phyloP scores from a whole-genome alignment of 139 green algal genomes.

The Pycnococcus provasolii region DNA sequence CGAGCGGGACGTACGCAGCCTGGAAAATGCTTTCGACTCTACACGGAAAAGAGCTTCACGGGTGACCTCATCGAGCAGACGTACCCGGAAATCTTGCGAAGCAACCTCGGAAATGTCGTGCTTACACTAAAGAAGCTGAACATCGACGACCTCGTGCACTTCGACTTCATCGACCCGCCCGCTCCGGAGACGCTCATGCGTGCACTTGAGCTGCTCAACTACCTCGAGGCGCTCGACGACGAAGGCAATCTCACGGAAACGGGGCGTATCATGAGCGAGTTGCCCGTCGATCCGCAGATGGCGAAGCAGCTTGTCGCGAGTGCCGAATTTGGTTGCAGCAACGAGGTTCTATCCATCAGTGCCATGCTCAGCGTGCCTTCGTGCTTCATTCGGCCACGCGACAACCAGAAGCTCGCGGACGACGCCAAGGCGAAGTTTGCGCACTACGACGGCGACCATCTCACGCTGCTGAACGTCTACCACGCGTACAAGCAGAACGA shows the following conservation, averaged over 20 bases:
- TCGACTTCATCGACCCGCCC: conserved; percentile 99
- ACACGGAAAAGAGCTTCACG: conserved; percentile 90
- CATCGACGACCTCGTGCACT: conserved; percentile 98
- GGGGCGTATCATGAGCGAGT: conserved; percentile 90
- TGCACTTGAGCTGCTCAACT: conserved; percentile 98
- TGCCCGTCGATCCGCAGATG: conserved; percentile 95
- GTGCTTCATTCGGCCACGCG: conserved; percentile 82
- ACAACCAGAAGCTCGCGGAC: conserved; percentile 74
- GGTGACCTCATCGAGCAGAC: conserved; percentile 98
- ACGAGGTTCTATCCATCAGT: conserved; percentile 90
- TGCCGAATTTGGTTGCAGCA: conserved; percentile 86
- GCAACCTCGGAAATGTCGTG: conserved; percentile 92
- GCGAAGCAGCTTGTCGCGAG: conserved; percentile 93
- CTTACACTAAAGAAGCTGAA: conserved; percentile 95
- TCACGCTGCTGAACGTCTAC: conserved; percentile 97
- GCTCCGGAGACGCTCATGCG: conserved; percentile 98
- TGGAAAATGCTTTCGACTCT: conserved; percentile 95
- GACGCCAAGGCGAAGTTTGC: conserved; percentile 89
- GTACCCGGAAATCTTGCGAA: conserved; percentile 97
- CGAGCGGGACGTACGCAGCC: conserved; percentile 88
- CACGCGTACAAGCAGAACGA: conserved; percentile 90
- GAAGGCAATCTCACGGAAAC: conserved; percentile 85
- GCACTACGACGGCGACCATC: conserved; percentile 94
- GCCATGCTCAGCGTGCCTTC: conserved; percentile 90
- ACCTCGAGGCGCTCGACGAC: conserved; percentile 95